Evolutionary conservation across 1,139 yeast species (phyloP), one percentile per base, ranked within the genome.

Genomic region (Taphrina betulina): DNA sequence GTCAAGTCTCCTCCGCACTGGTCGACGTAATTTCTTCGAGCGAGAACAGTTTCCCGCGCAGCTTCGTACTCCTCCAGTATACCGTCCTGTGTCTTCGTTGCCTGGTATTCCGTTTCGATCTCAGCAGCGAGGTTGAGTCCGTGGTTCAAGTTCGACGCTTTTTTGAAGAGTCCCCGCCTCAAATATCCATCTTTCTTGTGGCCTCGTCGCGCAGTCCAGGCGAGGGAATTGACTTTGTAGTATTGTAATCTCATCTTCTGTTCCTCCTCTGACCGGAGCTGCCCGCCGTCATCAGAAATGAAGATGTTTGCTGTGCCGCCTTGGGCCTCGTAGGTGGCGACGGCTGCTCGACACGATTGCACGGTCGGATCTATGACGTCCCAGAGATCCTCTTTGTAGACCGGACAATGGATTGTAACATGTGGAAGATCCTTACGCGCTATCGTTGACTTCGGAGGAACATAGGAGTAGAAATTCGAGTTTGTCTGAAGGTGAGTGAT

Each of bases 231-330:
- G 35, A 53, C 60, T 2, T 48, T 51, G 43, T 60, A 60, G 31
- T 60, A 60, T 26, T 42, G 52, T 20, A 48, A 36, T 10, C 61
- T 45, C 10, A 53, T 24, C 10, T 44, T 19, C 10, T 43, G 53
- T 17, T 59, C 61, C 14, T 57, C 60, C n/a, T 45, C 57, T 22
- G 57, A 26, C 16, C 60, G 55, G 29, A 60, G 36, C 34, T 60
- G 62, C 46, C 57, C 60, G 3, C 62, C 62, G 19, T 60, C 62
- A 53, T 60, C 62, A 19, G 60, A 58, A 29, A 60, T 50, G 23
- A 60, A 54, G 5, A 60, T 48, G 12, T 20, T 37, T 8, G 62
- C 62, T 23, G 60, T 58, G 2, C 62, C 62, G 8, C 62, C 62
- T 24, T 59, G 62, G 7, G 60, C 57, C 23, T 60, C 61, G 38